Evolutionary conservation across 1,139 yeast species (phyloP).

Genomic region (Debaryomyces coudertii): DNA sequence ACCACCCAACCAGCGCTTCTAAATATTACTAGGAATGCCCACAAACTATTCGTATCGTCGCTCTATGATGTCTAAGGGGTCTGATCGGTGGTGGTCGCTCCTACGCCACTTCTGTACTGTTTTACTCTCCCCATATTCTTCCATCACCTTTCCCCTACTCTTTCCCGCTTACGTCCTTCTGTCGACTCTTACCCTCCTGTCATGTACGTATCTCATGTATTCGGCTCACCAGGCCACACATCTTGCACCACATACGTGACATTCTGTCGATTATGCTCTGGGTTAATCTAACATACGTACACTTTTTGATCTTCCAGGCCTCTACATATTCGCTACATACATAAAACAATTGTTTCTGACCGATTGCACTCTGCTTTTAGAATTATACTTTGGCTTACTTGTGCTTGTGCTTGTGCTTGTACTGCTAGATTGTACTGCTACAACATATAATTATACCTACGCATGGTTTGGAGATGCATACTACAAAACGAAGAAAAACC

Average conservation of each 20-base stretch:
- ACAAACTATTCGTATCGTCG: too few relatives aligned
- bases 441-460: not conserved
- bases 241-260: not conserved
- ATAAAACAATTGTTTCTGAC: not conserved
- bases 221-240: not conserved
- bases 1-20: not conserved
- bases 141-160: too few relatives aligned
- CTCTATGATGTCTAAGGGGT: too few relatives aligned
- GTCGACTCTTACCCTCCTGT: too few relatives aligned
- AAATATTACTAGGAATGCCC: not conserved
- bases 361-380: not conserved
- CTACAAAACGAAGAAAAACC: not conserved
- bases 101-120: too few relatives aligned
- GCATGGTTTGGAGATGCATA: not conserved
- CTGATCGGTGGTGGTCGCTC: too few relatives aligned
- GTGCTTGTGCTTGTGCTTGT: not conserved
- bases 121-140: too few relatives aligned
- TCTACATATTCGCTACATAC: conserved; percentile 2
- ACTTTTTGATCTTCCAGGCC: not conserved
- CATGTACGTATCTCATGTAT: too few relatives aligned
- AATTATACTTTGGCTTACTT: not conserved
- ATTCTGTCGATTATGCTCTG: not conserved
- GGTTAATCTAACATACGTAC: not conserved
- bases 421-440: not conserved
- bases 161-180: too few relatives aligned